phyloP scores from a whole-genome alignment of 306 rosid genomes.

The Citrullus amarus region DNA sequence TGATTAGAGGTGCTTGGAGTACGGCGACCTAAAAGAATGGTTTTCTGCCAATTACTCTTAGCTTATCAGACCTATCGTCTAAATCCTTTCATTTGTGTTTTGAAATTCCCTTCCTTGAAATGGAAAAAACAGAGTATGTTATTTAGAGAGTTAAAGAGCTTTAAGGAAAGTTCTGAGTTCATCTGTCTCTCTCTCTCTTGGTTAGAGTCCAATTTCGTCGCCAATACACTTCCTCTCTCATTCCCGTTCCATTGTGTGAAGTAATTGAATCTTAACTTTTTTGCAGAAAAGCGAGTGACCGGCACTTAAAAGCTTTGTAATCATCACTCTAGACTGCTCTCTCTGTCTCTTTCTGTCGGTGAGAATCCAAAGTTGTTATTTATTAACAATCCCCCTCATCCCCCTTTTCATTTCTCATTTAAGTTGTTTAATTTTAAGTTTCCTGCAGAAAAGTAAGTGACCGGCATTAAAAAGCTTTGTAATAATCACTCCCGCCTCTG shows the following conservation, averaged over 20 bases:
- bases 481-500: neutral
- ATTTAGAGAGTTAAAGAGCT: neutral
- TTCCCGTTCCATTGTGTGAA: neutral
- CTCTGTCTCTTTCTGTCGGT: neutral
- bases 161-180: neutral
- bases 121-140: neutral
- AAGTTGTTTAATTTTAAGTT: neutral
- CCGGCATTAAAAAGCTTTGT: neutral
- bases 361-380: neutral
- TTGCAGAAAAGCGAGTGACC: neutral
- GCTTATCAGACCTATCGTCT: neutral
- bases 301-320: neutral
- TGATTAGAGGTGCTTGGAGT: neutral
- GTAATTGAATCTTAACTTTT: neutral
- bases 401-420: neutral
- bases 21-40: neutral
- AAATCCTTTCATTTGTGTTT: neutral
- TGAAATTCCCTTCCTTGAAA: neutral
- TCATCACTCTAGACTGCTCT: neutral
- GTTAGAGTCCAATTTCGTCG: neutral
- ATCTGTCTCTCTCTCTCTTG: too few relatives aligned
- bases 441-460: neutral
- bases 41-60: neutral
- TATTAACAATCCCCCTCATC: neutral
- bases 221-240: neutral